These are phyloP conservation scores for Calcarisporium arbuscula DNA, from an alignment of 2,329 filamentous ascomycete genomes.

Conservation along the genomic window DNA sequence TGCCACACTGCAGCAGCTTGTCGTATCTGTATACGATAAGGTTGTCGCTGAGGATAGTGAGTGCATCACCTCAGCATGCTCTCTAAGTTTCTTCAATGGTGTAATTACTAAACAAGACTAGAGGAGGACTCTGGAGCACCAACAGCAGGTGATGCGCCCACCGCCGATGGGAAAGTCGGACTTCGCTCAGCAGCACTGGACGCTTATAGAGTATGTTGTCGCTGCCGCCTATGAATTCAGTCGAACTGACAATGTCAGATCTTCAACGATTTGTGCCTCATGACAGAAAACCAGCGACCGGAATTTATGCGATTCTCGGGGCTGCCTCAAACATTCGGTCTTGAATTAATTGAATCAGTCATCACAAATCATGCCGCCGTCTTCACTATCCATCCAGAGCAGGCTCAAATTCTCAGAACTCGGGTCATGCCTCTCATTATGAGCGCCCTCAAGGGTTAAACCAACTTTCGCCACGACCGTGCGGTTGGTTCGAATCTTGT, in stretches of 20 bases:
- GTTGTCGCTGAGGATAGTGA: conserved; percentile 74
- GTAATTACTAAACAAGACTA: conserved; percentile 18
- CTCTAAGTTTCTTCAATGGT: not conserved
- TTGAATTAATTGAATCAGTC: conserved; percentile 89
- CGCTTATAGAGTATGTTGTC: conserved; percentile 59
- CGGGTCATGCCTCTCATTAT: conserved; percentile 80
- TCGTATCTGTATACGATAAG: conserved; percentile 90
- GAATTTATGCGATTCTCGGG: conserved; percentile 75
- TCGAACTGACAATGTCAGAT: conserved; percentile 44
- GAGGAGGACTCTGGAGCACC: conserved; percentile 44
- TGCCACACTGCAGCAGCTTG: conserved; percentile 90
- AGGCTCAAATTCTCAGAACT: conserved; percentile 68
- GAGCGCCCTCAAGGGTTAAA: conserved; percentile 68
- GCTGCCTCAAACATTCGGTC: conserved; percentile 73
- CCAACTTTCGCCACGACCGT: conserved; percentile 77
- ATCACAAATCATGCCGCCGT: conserved; percentile 78
- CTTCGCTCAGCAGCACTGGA: conserved; percentile 75
- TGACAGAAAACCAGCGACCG: conserved; percentile 78
- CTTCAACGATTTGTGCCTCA: conserved; percentile 82
- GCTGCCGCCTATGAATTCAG: too few species aligned
- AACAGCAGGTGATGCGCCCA: conserved; percentile 60
- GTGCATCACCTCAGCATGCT: conserved; percentile 21
- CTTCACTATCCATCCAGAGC: conserved; percentile 72
- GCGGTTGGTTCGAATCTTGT: conserved; percentile 74
- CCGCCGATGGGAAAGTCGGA: conserved; percentile 56